Evolutionary conservation across 2,329 filamentous ascomycete species (phyloP).

Genomic region (Alternaria viburni): DNA sequence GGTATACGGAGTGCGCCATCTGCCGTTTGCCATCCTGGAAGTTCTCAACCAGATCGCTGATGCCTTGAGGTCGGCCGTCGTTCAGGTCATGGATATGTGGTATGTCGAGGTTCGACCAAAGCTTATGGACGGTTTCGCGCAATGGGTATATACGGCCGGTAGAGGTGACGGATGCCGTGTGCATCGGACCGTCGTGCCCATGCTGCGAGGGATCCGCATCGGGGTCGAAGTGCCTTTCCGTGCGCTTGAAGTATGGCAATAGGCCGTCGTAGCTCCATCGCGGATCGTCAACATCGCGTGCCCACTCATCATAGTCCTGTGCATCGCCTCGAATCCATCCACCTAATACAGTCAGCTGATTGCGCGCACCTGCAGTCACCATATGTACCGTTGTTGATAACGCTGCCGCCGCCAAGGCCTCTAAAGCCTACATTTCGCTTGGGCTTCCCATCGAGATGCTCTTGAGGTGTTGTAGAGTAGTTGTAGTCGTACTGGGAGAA

Average conservation of each 20-base stretch:
- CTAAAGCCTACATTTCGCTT: no score
- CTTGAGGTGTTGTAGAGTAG: no score
- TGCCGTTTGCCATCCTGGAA: conserved; percentile 32
- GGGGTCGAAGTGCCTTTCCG: conserved; percentile 30
- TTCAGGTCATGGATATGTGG: conserved; percentile 21
- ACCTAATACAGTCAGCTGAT: no score
- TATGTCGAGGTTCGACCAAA: conserved; percentile 23
- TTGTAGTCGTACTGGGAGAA: no score
- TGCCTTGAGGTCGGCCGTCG: conserved; percentile 27
- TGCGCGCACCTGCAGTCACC: no score
- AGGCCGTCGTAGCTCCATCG: conserved; percentile 38
- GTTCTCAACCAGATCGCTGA: conserved; percentile 30
- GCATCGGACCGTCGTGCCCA: conserved; percentile 34
- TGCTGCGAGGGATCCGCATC: conserved; percentile 26
- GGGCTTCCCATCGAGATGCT: no score
- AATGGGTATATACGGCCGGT: conserved; percentile 25
- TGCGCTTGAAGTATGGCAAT: conserved; percentile 36
- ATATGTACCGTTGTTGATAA: no score
- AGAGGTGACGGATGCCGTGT: conserved; percentile 19
- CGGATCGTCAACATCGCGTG: conserved; percentile 25
- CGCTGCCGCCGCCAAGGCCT: no score
- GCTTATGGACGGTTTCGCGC: conserved; percentile 15
- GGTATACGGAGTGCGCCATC: conserved; percentile 20
- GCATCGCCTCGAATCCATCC: no score
- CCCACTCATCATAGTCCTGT: conserved; percentile 37